phyloP scores from a whole-genome alignment of 2,329 filamentous ascomycete genomes.

The Beauveria caledonica region DNA sequence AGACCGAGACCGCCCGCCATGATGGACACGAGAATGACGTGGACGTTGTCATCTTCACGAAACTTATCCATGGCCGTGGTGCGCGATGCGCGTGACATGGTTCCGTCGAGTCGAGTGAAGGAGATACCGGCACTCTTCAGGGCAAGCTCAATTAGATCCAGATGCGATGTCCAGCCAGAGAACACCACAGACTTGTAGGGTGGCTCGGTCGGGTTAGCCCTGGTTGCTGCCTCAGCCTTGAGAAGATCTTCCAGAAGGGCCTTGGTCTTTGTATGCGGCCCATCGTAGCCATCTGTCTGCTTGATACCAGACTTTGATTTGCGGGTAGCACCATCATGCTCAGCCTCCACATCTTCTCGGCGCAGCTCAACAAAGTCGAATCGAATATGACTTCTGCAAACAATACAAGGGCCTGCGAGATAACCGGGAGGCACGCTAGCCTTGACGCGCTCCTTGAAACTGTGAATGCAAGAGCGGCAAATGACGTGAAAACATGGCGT shows the following conservation, averaged over 20 bases:
- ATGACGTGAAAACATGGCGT: conserved; percentile 82
- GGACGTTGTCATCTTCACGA: conserved; percentile 60
- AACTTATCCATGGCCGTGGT: conserved; percentile 70
- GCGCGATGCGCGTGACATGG: conserved; percentile 70
- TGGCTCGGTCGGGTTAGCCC: conserved; percentile 51
- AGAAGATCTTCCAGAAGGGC: conserved; percentile 71
- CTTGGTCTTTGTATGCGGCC: conserved; percentile 86
- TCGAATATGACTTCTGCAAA: conserved; percentile 58
- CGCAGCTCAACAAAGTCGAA: conserved; percentile 61
- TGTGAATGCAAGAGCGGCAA: conserved; percentile 63
- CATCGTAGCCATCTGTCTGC: conserved; percentile 64
- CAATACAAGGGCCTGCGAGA: conserved; percentile 50
- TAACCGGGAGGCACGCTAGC: conserved; percentile 28
- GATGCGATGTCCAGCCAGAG: conserved; percentile 89
- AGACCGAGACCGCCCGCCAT: conserved; percentile 86
- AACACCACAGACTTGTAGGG: conserved; percentile 93
- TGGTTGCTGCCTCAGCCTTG: conserved; percentile 53
- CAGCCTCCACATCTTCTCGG: conserved; percentile 47
- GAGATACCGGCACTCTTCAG: conserved; percentile 58
- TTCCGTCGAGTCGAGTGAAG: conserved; percentile 81
- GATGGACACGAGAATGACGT: conserved; percentile 85
- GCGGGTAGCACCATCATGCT: conserved; percentile 42
- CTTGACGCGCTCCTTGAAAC: conserved; percentile 47
- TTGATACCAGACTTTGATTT: conserved; percentile 31
- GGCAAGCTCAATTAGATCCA: conserved; percentile 84